phyloP scores from a whole-genome alignment of 768 basidiomycete genomes.

The Boletus fagicola region DNA sequence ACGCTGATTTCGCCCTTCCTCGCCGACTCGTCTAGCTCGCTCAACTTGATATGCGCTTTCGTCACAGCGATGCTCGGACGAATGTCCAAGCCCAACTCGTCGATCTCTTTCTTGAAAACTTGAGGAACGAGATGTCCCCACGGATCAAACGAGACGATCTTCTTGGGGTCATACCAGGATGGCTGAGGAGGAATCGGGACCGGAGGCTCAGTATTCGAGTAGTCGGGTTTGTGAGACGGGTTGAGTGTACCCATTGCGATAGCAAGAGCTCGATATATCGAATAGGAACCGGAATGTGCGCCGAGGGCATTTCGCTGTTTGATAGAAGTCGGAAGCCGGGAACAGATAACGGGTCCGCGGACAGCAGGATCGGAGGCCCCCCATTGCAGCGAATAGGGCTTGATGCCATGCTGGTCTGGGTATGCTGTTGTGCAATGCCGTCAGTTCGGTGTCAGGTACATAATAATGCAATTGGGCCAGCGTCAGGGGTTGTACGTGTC shows the following conservation, averaged over 20 bases:
- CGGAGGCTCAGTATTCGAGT: slow-evolving; percentile 79
- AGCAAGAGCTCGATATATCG: slow-evolving; percentile 89
- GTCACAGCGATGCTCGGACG: slow-evolving; percentile 93
- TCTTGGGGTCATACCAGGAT: slow-evolving; percentile 68
- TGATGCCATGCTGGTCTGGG: slow-evolving; percentile 89
- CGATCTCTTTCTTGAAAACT: slow-evolving; percentile 61
- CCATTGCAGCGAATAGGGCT: slow-evolving; percentile 79
- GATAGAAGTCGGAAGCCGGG: slow-evolving; percentile 77
- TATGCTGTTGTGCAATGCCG: slow-evolving; percentile 49
- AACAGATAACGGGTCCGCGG: slow-evolving; percentile 88
- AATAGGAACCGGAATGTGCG: slow-evolving; percentile 91
- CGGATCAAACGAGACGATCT: slow-evolving; percentile 93
- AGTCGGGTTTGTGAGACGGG: slow-evolving; percentile 80
- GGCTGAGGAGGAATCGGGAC: slow-evolving; percentile 74
- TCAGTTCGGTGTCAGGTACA: slow-evolving; percentile 13
- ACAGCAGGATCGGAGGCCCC: slow-evolving; percentile 60
- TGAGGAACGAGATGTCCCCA: slow-evolving; percentile 86
- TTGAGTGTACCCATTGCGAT: slow-evolving; percentile 86
- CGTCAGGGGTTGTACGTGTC: slow-evolving; percentile 5
- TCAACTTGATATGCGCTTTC: slow-evolving; percentile 90
- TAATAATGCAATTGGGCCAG: background rate
- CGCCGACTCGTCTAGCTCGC: slow-evolving; percentile 83
- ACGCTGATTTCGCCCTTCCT: slow-evolving; percentile 67
- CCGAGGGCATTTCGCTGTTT: slow-evolving; percentile 93
- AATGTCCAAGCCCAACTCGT: slow-evolving; percentile 72